Conservation (phyloP, 2,329 filamentous ascomycete species). For the Calonectria hongkongensis region DNA sequence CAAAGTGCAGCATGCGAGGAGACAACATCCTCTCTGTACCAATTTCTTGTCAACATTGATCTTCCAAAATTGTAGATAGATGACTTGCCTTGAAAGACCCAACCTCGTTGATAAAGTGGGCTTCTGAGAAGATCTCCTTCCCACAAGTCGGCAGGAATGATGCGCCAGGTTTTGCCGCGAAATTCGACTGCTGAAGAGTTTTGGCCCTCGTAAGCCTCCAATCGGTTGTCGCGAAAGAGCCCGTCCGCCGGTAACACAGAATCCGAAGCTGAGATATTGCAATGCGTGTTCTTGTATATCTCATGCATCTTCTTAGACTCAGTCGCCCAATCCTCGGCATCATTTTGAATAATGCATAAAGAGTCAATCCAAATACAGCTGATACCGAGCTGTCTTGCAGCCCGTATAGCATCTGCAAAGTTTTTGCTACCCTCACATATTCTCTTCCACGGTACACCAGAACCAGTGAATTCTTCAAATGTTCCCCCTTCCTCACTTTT, state of each 20-base stretch:
- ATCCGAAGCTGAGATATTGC: not conserved
- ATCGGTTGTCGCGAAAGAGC: not conserved
- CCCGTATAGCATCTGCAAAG: not conserved
- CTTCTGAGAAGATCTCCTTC: not conserved
- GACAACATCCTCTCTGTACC: not conserved
- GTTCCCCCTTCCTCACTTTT: not conserved
- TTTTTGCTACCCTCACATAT: not conserved
- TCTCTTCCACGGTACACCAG: not conserved
- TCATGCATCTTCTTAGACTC: not conserved
- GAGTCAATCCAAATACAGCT: slow-evolving; percentile 11
- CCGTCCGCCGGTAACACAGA: not conserved
- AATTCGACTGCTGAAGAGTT: not conserved
- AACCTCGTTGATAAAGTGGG: not conserved
- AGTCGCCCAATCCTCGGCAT: not conserved
- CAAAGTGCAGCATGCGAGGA: slow-evolving; percentile 13
- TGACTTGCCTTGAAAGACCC: slow-evolving; percentile 1
- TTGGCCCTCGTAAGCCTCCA: not conserved
- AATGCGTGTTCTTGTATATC: not conserved
- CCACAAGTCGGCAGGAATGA: slow-evolving; percentile 3
- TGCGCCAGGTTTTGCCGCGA: not conserved
- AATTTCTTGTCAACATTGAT: not conserved
- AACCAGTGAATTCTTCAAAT: not conserved
- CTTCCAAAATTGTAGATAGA: not conserved
- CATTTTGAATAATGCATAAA: not conserved
- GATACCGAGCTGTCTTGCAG: slow-evolving; percentile 3